Conservation (phyloP, 2,329 filamentous ascomycete species). For the Fusarium papillatum region DNA sequence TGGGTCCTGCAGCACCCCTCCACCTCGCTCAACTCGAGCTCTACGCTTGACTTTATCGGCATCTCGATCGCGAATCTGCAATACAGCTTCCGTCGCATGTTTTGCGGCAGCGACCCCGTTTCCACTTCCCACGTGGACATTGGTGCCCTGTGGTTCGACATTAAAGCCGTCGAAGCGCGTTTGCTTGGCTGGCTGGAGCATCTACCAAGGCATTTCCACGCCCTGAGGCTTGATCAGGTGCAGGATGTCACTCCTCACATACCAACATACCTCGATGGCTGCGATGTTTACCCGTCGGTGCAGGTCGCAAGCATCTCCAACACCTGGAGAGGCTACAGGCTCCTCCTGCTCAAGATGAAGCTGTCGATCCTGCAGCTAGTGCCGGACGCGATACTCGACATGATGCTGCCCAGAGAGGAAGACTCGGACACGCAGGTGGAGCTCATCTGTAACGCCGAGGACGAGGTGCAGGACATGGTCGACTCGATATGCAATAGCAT, state of each 20-base stretch:
- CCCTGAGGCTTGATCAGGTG: not conserved
- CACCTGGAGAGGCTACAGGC: slow-evolving; percentile 22
- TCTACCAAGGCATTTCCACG: slow-evolving; percentile 12
- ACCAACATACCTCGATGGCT: not conserved
- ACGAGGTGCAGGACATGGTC: slow-evolving; percentile 4
- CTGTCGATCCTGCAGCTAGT: slow-evolving; percentile 5
- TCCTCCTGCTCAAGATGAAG: slow-evolving; percentile 14
- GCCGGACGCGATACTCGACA: not conserved
- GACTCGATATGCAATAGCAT: slow-evolving; percentile 18
- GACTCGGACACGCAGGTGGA: not conserved
- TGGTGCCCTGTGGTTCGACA: not conserved
- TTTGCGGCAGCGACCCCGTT: not conserved
- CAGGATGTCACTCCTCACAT: slow-evolving; percentile 2
- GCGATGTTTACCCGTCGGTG: slow-evolving; percentile 16
- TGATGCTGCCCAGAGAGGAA: not conserved
- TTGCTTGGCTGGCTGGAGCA: slow-evolving; percentile 9
- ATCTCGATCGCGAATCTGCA: slow-evolving; percentile 14
- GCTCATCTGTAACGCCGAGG: not conserved
- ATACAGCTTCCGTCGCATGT: not conserved
- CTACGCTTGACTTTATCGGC: slow-evolving; percentile 13
- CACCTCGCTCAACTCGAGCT: slow-evolving; percentile 9
- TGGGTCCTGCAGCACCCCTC: slow-evolving; percentile 3
- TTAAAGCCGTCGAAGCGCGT: slow-evolving; percentile 1
- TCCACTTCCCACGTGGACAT: not conserved
- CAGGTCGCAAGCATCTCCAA: slow-evolving; percentile 19